Conservation (phyloP, 257 asterid species). For the Mentha longifolia region DNA sequence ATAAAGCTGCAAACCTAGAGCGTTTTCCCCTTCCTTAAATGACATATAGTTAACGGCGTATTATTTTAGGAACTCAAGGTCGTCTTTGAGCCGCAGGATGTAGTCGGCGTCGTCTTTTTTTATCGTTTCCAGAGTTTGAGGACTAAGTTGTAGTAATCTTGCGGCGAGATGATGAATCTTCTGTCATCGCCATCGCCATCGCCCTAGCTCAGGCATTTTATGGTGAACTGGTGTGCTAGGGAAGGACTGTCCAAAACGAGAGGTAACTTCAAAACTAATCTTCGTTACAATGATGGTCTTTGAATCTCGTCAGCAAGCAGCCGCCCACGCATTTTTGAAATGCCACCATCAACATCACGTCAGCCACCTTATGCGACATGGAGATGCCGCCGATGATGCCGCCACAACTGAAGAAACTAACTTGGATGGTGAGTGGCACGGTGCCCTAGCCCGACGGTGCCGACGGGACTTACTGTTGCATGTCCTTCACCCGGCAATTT, state of each 20-base stretch:
- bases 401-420: slow-evolving; percentile 35
- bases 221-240: slow-evolving; percentile 17
- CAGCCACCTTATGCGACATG: slow-evolving; percentile 39
- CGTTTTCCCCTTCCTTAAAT: neutral
- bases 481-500: slow-evolving; percentile 15
- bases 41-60: neutral
- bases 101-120: slow-evolving; percentile 28
- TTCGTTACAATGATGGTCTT: neutral
- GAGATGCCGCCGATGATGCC: slow-evolving; percentile 37
- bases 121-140: slow-evolving; percentile 25
- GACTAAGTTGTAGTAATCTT: slow-evolving; percentile 25
- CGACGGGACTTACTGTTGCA: slow-evolving; percentile 7
- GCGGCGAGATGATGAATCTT: neutral
- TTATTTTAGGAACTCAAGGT: slow-evolving; percentile 27
- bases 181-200: slow-evolving; percentile 11
- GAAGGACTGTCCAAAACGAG: no score
- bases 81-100: slow-evolving; percentile 29
- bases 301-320: slow-evolving; percentile 4
- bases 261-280: slow-evolving; percentile 22
- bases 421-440: slow-evolving; percentile 38
- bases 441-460: neutral
- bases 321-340: slow-evolving; percentile 44
- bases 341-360: slow-evolving; percentile 33
- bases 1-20: slow-evolving; percentile 23
- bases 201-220: slow-evolving; percentile 41